These are phyloP conservation scores for Stagonosporopsis vannaccii DNA, from an alignment of 2,329 filamentous ascomycete genomes.

Conservation along the genomic window DNA sequence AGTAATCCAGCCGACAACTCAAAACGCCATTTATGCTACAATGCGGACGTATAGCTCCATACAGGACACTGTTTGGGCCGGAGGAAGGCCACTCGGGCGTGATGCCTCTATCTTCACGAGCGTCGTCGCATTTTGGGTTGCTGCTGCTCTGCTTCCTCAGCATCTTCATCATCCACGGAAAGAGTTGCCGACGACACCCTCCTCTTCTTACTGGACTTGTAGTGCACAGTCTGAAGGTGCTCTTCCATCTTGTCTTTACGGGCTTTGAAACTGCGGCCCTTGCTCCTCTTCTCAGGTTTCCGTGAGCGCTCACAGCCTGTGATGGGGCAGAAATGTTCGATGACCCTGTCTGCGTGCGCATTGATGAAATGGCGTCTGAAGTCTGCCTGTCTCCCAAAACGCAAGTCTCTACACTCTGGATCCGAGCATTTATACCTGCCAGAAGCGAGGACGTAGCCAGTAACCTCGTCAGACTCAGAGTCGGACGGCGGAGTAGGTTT, in stretches of 20 bases:
- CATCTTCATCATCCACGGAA: neutral
- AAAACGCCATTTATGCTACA: neutral
- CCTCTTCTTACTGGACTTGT: slow-evolving; percentile 15
- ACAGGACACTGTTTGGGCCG: neutral
- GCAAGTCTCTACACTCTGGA: slow-evolving; percentile 23
- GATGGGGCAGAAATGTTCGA: slow-evolving; percentile 35
- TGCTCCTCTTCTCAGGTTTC: slow-evolving; percentile 22
- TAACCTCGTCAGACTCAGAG: slow-evolving; percentile 11
- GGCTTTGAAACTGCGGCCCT: slow-evolving; percentile 36
- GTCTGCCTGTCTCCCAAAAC: slow-evolving; percentile 42
- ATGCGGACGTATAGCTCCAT: neutral
- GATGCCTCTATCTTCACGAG: neutral
- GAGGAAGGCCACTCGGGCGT: neutral
- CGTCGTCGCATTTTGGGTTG: neutral
- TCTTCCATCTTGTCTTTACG: slow-evolving; percentile 44
- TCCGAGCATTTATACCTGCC: slow-evolving; percentile 37
- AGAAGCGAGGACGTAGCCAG: slow-evolving; percentile 35
- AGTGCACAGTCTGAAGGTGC: slow-evolving; percentile 37
- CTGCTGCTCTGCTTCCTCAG: neutral
- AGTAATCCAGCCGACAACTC: neutral
- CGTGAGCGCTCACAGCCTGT: slow-evolving; percentile 31
- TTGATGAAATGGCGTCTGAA: slow-evolving; percentile 39
- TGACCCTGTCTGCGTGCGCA: slow-evolving; percentile 20
- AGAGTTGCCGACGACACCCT: neutral
- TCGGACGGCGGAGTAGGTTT: slow-evolving; percentile 1